Base-by-base conservation (phyloP, 768 basidiomycete genomes). In the Lenzites betulinus region DNA sequence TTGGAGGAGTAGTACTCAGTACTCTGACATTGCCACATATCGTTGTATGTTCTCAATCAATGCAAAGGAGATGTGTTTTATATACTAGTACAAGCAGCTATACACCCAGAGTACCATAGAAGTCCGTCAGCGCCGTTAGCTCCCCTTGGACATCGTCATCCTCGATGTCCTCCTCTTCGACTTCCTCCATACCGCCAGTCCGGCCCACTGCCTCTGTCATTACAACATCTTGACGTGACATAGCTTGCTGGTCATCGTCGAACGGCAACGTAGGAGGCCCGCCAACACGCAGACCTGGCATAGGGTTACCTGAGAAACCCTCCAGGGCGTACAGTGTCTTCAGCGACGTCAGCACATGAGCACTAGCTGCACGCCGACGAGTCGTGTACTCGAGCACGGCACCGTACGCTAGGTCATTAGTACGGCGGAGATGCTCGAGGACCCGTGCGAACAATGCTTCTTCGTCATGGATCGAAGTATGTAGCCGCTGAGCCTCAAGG, bases 401-500 rank as follows among this genome's bases (percentile, higher is more conserved):
- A 23, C 59, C 59, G 28, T 49, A 23, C 8, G 59, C 11, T 12
- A 44, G 42, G 16, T 51, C 28, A 1, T 39, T 20, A 2, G 23
- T 6, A 18, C 22, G 35, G 1, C 25, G 0, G 2, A 63, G 58
- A 8, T 20, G 39, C 9, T 15, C 26, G 11, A 56, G 33, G 5
- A 55, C 36, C 13, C 0, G 13, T 6, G 22, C 12, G 55, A 63
- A 61, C 1, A 58, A 44, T 3, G 15, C 16, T 5, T 60, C 26
- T 42, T 74, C 66, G 44, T 73, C 68, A 15, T 49, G 18, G 23
- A 74, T 68, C 1, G 59, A 62, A 0, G 66, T 72, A 38, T 67
- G 67, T 2, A 75, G 47, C 1, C 74, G 68, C 7, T 59, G 62
- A 15, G 70, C 43, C 47, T 73, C 70, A 22, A 74, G 30, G 48